Percentiles rank a stretch among this genome's conserved stretches.
phyloP scores from a whole-genome alignment of 2,329 filamentous ascomycete species.

The Hypomyces perniciosus region DNA sequence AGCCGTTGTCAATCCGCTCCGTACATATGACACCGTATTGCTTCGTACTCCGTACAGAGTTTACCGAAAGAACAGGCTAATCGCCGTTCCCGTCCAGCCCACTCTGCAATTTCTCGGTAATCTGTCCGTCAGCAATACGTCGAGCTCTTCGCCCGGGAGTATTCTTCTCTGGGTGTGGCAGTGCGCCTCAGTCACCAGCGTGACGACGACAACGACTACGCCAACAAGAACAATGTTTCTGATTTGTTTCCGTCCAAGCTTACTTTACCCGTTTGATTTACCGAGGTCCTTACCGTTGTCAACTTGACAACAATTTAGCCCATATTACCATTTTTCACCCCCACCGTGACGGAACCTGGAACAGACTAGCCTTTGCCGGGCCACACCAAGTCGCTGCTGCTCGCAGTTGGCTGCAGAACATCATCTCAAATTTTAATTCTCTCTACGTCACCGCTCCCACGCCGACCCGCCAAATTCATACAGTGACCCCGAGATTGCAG shows the following conservation, averaged over 20 bases:
- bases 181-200: no score
- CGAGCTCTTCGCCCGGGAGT: not conserved
- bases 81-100: not conserved
- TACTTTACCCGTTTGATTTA: not conserved
- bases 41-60: no score
- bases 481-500: slow-evolving; percentile 9
- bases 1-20: not conserved
- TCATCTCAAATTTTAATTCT: slow-evolving; percentile 4
- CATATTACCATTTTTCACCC: not conserved
- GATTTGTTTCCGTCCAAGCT: no score
- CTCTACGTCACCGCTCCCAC: slow-evolving; percentile 6
- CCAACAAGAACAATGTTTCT: no score
- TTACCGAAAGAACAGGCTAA: no score
- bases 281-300: not conserved
- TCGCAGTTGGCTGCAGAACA: slow-evolving; percentile 7
- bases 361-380: slow-evolving; percentile 1
- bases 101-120: not conserved
- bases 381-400: slow-evolving; percentile 1
- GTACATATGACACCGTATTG: no score
- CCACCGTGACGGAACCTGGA: slow-evolving; percentile 8
- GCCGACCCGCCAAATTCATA: slow-evolving; percentile 4
- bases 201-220: no score
- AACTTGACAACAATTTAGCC: not conserved
- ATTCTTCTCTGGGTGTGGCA: no score
- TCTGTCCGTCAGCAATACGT: not conserved